Conservation (phyloP, 306 rosid genomes). For the Calophaca sinica region DNA sequence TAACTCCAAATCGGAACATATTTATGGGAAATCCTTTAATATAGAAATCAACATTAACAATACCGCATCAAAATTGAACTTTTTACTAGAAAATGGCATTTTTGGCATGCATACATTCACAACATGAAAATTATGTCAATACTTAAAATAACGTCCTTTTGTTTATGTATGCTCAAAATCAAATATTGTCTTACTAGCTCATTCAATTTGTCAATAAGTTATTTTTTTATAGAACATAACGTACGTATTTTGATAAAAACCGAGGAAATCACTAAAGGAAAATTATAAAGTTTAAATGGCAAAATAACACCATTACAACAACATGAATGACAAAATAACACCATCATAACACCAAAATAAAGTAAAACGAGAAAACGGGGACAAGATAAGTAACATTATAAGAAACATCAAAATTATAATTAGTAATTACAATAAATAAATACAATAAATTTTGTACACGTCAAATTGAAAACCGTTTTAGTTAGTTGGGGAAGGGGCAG, state of each 20-base stretch:
- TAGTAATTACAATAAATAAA: too few species aligned
- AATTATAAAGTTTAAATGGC: too few species aligned
- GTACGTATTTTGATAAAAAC: not conserved
- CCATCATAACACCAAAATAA: not conserved
- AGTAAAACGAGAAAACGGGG: conserved; percentile 27
- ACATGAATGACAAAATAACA: not conserved
- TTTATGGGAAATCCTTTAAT: too few species aligned
- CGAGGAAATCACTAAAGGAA: not conserved
- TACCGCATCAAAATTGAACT: not conserved
- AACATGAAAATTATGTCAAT: not conserved
- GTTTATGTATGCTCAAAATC: not conserved
- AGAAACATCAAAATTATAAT: conserved; percentile 8
- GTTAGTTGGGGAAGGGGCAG: conserved; percentile 40
- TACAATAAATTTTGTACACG: not conserved
- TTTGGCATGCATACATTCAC: not conserved
- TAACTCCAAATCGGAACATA: too few species aligned
- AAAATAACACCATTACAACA: not conserved
- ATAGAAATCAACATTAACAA: not conserved
- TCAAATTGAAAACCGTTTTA: conserved; percentile 46
- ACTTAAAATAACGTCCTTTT: not conserved
- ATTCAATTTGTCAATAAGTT: not conserved
- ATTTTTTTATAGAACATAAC: not conserved
- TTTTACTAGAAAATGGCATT: not conserved
- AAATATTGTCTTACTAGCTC: too few species aligned
- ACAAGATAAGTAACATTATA: not conserved